Percentiles rank a stretch among this genome's conserved stretches.
phyloP scores from a whole-genome alignment of 78 protist genomes.

The Dictyostelium discoideum region dicty_2.7 NC_007090.3:4360001-4360500 shows the following conservation, averaged over 20 bases:
- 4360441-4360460: neutral
- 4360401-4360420: neutral
- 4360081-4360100: neutral
- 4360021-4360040: neutral
- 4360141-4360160: neutral
- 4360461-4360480: constrained; percentile 10
- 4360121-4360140: constrained; percentile 51
- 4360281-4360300: neutral
- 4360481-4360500: neutral
- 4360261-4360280: neutral
- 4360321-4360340: neutral
- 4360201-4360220: neutral
- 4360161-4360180: constrained; percentile 38
- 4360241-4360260: constrained; percentile 39
- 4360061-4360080: neutral
- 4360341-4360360: constrained; percentile 29
- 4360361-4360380: constrained; percentile 10
- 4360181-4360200: constrained; percentile 30
- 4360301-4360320: constrained; percentile 24
- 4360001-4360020: constrained; percentile 18
- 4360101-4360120: neutral
- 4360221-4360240: constrained; percentile 23
- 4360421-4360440: constrained; percentile 45
- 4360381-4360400: neutral
- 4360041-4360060: constrained; percentile 4